Evolutionary conservation across 352 stramenopile genomes (phyloP).

Genomic region (Globisporangium iwayamae): DNA sequence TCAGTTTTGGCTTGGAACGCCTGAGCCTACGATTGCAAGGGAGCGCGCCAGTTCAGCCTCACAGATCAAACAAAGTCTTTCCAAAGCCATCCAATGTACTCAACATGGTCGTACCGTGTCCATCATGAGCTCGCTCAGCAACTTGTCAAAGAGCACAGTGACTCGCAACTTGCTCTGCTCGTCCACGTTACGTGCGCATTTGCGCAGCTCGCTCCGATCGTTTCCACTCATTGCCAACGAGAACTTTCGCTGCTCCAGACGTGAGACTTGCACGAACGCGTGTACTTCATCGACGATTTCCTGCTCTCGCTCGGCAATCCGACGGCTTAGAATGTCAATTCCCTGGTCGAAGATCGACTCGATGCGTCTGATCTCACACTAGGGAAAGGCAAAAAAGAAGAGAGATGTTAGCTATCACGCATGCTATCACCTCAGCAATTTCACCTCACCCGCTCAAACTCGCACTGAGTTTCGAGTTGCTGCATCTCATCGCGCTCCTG

Average conservation of each 20-base stretch:
- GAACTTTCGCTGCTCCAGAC: conserved; percentile 8
- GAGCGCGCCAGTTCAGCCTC: not conserved
- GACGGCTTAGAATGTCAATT: not conserved
- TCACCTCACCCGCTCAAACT: conserved; percentile 18
- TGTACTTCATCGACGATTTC: conserved; percentile 13
- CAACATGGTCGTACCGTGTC: conserved; percentile 4
- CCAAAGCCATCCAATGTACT: not conserved
- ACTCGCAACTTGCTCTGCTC: conserved; percentile 14
- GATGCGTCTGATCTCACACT: conserved; percentile 14
- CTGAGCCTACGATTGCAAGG: not conserved
- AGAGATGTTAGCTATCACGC: not conserved
- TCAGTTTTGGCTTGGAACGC: conserved; percentile 1
- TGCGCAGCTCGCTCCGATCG: conserved; percentile 10
- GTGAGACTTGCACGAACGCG: conserved; percentile 10
- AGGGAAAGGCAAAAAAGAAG: not conserved
- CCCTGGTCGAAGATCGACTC: conserved; percentile 10
- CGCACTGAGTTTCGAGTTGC: conserved; percentile 3
- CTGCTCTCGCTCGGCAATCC: not conserved
- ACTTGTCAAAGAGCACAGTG: conserved; percentile 6
- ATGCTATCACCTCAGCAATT: no score
- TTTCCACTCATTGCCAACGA: conserved; percentile 3
- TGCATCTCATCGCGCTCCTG: conserved; percentile 13
- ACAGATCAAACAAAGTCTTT: not conserved
- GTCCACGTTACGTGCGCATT: conserved; percentile 11
- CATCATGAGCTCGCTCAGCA: conserved; percentile 17